Conservation (phyloP, 257 asterid species). For the Prunella vulgaris region DNA sequence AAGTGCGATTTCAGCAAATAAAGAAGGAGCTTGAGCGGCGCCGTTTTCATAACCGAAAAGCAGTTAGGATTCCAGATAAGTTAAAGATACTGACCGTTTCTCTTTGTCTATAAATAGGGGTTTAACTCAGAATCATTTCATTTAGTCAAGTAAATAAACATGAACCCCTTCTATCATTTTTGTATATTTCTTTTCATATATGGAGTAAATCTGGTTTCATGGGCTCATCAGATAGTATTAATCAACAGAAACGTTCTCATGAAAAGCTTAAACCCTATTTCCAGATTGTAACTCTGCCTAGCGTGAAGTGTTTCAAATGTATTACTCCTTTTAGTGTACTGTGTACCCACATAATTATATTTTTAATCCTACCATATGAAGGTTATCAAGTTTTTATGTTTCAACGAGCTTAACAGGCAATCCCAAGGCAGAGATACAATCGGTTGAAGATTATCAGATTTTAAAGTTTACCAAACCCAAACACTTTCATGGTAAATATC, state of each 20-base stretch:
- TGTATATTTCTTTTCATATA: too few relatives aligned
- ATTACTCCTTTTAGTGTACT: not conserved
- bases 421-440: not conserved
- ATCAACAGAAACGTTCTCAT: not conserved
- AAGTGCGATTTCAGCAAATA: too few relatives aligned
- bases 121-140: too few relatives aligned
- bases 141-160: too few relatives aligned
- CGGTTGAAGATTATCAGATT: not conserved
- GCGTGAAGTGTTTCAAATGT: not conserved
- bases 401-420: not conserved
- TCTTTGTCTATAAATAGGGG: too few relatives aligned
- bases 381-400: not conserved
- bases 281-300: not conserved
- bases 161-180: too few relatives aligned
- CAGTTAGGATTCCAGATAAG: too few relatives aligned
- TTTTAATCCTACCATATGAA: not conserved
- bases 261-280: not conserved
- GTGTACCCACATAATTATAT: not conserved
- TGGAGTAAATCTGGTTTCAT: too few relatives aligned
- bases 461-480: not conserved
- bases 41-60: too few relatives aligned
- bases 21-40: too few relatives aligned
- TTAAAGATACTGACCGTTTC: too few relatives aligned
- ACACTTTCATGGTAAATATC: not conserved
- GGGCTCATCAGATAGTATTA: not conserved